Evolutionary conservation across 495 filamentous ascomycete genomes (phyloP).

Genomic region (Penicillium paxilli): DNA sequence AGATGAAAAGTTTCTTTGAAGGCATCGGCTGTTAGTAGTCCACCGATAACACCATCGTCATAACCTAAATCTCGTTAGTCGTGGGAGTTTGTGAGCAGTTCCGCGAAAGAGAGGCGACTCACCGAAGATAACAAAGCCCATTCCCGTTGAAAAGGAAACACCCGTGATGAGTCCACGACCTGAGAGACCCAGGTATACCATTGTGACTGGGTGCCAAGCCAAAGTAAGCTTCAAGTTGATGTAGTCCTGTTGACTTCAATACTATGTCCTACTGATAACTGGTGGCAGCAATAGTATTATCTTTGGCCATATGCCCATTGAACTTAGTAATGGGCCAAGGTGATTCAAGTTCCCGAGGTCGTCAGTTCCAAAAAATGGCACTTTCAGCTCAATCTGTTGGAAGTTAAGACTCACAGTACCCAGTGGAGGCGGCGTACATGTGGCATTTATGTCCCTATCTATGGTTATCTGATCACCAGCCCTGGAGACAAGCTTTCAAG

Average conservation of each 20-base stretch:
- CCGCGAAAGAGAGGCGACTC: neutral
- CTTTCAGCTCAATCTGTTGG: too few relatives aligned
- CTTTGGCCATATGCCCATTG: too few relatives aligned
- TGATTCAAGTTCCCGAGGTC: too few relatives aligned
- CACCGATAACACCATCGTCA: constrained; percentile 19
- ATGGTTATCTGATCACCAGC: neutral
- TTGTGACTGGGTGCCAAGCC: neutral
- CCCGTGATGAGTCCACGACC: constrained; percentile 11
- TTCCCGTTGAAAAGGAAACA: constrained; percentile 13
- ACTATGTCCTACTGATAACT: too few relatives aligned
- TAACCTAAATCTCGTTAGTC: constrained; percentile 5
- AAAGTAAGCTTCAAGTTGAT: too few relatives aligned
- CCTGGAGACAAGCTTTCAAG: neutral
- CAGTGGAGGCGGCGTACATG: too few relatives aligned
- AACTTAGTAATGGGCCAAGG: too few relatives aligned
- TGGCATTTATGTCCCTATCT: neutral
- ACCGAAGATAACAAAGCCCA: constrained; percentile 20
- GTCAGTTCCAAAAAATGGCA: too few relatives aligned
- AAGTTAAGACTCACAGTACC: too few relatives aligned
- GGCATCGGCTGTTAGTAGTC: constrained; percentile 10
- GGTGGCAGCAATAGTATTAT: too few relatives aligned
- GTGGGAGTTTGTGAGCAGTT: neutral
- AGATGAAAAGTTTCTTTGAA: constrained; percentile 16
- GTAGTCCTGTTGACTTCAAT: too few relatives aligned
- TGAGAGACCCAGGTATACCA: constrained; percentile 10